These are phyloP conservation scores for Schrenkiella parvula DNA, from an alignment of 345 rosid species.

Conservation along the genomic window DNA sequence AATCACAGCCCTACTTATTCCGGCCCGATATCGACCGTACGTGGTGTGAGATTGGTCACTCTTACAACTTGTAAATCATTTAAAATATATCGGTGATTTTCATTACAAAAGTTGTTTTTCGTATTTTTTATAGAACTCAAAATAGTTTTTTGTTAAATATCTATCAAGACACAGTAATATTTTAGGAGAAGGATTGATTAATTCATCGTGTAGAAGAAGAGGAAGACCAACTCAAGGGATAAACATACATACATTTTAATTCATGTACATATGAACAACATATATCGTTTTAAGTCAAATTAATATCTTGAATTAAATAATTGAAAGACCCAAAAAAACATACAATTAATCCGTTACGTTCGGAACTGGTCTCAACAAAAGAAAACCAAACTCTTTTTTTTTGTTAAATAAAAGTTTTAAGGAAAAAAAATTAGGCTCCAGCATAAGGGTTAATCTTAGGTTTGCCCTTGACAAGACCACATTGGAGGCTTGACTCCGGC, in stretches of 20 bases:
- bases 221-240: neutral
- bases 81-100: neutral
- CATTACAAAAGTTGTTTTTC: neutral
- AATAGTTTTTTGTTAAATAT: neutral
- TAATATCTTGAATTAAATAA: conserved; percentile 20
- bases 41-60: neutral
- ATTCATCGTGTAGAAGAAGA: neutral
- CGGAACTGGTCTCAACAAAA: conserved; percentile 16
- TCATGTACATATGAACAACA: conserved; percentile 18
- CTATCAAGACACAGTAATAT: neutral
- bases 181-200: neutral
- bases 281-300: neutral
- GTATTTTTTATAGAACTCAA: neutral
- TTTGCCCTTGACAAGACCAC: conserved; percentile 50
- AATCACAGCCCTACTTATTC: neutral
- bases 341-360: conserved; percentile 4
- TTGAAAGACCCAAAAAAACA: conserved; percentile 18
- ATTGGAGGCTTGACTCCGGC: conserved; percentile 54
- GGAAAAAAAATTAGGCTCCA: conserved; percentile 24
- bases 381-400: conserved; percentile 8
- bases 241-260: conserved; percentile 7
- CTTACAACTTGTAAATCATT: neutral
- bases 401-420: neutral
- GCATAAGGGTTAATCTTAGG: conserved; percentile 61
- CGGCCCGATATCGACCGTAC: neutral